These are phyloP conservation scores for Dendryphion nanum DNA, from an alignment of 2,329 filamentous ascomycete genomes.

Conservation along the genomic window DNA sequence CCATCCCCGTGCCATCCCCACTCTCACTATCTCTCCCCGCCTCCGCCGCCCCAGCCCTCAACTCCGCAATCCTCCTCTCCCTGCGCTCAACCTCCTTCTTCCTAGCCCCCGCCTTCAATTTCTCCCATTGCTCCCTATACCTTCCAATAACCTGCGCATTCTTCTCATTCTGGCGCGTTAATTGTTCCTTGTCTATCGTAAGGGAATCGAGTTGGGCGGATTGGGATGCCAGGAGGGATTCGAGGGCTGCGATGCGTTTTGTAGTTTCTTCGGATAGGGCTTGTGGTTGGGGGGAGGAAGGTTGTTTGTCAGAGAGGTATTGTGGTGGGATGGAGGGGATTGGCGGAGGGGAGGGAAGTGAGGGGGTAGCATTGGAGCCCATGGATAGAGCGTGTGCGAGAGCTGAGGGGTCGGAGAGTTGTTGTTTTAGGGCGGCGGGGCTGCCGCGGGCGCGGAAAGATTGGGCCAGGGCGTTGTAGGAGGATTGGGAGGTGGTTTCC, in stretches of 20 bases:
- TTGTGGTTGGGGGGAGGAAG: constrained; percentile 1
- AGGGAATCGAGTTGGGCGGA: constrained; percentile 46
- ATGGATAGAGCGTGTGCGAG: constrained; percentile 27
- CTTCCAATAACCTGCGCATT: constrained; percentile 53
- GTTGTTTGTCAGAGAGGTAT: not conserved
- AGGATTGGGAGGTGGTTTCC: constrained; percentile 87
- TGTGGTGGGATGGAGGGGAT: constrained; percentile 5
- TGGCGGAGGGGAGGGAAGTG: constrained; percentile 15
- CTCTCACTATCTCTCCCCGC: constrained; percentile 16
- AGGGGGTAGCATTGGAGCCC: constrained; percentile 17
- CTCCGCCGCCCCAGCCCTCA: constrained; percentile 42
- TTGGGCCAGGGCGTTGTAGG: constrained; percentile 80
- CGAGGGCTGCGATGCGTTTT: constrained; percentile 24
- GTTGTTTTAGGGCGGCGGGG: constrained; percentile 3
- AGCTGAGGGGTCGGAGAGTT: constrained; percentile 22
- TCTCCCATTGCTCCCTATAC: constrained; percentile 67
- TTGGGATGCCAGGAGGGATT: constrained; percentile 24
- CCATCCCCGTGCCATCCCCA: constrained; percentile 10
- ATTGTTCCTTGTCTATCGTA: constrained; percentile 59
- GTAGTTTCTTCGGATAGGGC: constrained; percentile 5
- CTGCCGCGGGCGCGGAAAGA: constrained; percentile 54
- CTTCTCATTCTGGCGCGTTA: constrained; percentile 63
- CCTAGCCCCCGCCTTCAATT: constrained; percentile 62
- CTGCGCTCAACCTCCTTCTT: constrained; percentile 33
- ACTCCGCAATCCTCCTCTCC: constrained; percentile 15